Evolutionary conservation across 257 asterid species (phyloP), one percentile per base, ranked within the genome.

Genomic region (Sherardia arvensis): DNA sequence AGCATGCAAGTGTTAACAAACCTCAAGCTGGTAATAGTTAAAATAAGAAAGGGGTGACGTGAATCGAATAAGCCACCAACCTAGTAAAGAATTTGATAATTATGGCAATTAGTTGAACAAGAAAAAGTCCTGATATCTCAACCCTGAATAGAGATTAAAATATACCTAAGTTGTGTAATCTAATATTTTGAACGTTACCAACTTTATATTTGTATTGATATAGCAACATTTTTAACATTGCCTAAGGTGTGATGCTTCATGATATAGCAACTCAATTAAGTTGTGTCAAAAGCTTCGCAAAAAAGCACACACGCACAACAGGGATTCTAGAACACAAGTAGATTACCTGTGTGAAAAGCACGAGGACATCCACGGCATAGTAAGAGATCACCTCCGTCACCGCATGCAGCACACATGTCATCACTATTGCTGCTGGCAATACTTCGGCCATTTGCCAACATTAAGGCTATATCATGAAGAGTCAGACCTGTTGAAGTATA

Each of bases 401-500:
- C 99, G 48, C 99, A 93, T 33, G 82, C 79, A 26, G 99, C 83
- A 78, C 99, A 93, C 97, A 87, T 93, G 70, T 93, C 99, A 73
- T 93, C 96, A 66, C 95, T 83, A 62, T 83, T 92, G 64, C 87
- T 76, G 45, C 83, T 73, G 76, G 84, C 72, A 69, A 87, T 74
- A 69, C 62, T 88, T 74, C 86, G 95, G 45, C 99, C 99, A 71
- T 75, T 90, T 54, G 97, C 94, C 81, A 93, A 72, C 96, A 84
- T 87, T 74, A 93, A 69, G 53, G 97, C 99, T 79, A 93, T 84
- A 71, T 93, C 99, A 74, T 93, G 99, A 68, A 93, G 95, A 36
- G 99, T 82, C 78, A 86, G 73, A 15, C 99, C 99, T 64, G 75
- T 85, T 70, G 99, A 84, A 57, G 94, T 81, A 76, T 86, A 93